These are phyloP conservation scores for Gynostemma pentaphyllum DNA, from an alignment of 306 rosid species.

Conservation along the genomic window DNA sequence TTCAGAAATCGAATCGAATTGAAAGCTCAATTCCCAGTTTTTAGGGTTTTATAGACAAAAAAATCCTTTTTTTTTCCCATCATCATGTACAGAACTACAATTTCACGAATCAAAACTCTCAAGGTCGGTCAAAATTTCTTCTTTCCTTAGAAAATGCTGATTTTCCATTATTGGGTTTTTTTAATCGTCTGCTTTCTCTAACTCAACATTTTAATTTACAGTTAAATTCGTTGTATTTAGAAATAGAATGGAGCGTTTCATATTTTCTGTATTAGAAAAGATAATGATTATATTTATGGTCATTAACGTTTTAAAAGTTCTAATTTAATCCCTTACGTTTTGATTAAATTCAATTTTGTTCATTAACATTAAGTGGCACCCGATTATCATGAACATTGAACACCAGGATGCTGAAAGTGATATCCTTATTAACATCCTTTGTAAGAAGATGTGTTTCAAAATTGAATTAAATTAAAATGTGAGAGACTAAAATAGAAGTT, in stretches of 20 bases:
- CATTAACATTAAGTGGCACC: no score
- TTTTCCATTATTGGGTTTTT: background rate
- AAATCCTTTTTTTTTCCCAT: background rate
- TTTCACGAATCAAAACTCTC: constrained; percentile 48
- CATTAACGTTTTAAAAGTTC: no score
- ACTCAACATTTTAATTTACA: background rate
- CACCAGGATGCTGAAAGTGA: no score
- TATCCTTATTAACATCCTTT: no score
- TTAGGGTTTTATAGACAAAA: constrained; percentile 11
- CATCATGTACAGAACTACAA: constrained; percentile 54
- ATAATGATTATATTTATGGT: no score
- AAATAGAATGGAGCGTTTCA: background rate
- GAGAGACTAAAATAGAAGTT: no score
- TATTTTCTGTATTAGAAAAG: background rate
- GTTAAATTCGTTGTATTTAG: background rate
- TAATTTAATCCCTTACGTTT: no score
- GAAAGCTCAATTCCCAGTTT: constrained; percentile 1
- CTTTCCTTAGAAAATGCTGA: background rate
- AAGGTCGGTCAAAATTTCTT: constrained; percentile 36
- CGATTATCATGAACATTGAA: no score
- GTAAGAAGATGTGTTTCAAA: no score
- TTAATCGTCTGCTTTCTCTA: background rate
- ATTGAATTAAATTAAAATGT: no score
- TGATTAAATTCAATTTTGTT: no score
- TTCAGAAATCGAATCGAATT: background rate